A percentile compares a stretch with the other conserved stretches of the same genome.
Evolutionary conservation across 139 green algal species (phyloP).

Genomic region (Bryopsis sp.): DNA sequence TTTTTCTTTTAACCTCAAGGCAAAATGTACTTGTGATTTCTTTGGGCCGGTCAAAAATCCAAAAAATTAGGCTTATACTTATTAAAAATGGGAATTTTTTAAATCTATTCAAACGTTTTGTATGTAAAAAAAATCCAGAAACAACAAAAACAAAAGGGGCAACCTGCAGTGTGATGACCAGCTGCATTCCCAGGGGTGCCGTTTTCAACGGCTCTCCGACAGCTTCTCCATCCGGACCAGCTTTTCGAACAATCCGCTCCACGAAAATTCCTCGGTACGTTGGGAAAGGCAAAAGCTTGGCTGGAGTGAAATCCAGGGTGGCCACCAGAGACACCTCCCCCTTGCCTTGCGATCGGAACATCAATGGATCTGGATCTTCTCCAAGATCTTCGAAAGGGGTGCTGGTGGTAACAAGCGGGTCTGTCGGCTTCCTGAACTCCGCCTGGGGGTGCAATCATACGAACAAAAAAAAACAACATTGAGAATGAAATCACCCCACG

Average conservation of each 20-base stretch:
- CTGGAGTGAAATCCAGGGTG: constrained; percentile 42
- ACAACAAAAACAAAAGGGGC: not conserved
- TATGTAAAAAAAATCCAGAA: no score
- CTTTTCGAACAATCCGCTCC: constrained; percentile 29
- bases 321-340: constrained; percentile 37
- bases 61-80: no score
- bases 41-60: no score
- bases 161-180: constrained; percentile 32
- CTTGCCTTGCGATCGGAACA: constrained; percentile 14
- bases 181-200: constrained; percentile 32
- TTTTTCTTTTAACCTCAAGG: no score
- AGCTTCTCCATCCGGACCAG: constrained; percentile 20
- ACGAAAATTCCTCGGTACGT: constrained; percentile 54
- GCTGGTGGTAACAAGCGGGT: not conserved
- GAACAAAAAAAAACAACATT: no score
- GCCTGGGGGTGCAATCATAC: no score
- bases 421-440: not conserved
- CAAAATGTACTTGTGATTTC: no score
- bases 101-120: no score
- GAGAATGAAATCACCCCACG: no score
- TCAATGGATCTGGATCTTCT: not conserved
- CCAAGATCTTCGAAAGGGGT: not conserved
- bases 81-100: no score
- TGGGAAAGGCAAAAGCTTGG: constrained; percentile 35
- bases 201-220: constrained; percentile 25